Evolutionary conservation across 805 yeast species (phyloP).

Genomic region (Phaffomyces antillensis): DNA sequence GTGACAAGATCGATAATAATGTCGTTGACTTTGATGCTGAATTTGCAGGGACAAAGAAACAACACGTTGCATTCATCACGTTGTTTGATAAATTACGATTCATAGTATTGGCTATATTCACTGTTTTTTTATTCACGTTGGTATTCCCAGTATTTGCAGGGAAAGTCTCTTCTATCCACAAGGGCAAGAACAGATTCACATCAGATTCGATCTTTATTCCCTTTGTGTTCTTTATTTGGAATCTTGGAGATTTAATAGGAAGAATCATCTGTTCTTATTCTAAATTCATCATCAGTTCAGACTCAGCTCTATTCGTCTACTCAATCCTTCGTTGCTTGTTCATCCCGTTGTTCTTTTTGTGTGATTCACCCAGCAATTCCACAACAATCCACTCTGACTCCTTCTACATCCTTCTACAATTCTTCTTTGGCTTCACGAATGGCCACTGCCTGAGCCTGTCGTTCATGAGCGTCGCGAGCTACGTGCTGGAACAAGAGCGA

Average conservation of each 20-base stretch:
- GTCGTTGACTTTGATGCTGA: constrained; percentile 15
- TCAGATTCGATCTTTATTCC: constrained; percentile 53
- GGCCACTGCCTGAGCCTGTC: constrained; percentile 80
- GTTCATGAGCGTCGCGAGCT: constrained; percentile 66
- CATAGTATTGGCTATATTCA: constrained; percentile 63
- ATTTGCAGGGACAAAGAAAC: constrained; percentile 3
- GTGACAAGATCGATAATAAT: constrained; percentile 20
- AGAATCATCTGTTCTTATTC: constrained; percentile 56
- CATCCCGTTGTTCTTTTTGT: constrained; percentile 65
- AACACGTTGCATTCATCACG: constrained; percentile 50
- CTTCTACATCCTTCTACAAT: constrained; percentile 63
- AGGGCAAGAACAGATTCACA: constrained; percentile 17
- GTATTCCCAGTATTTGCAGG: constrained; percentile 90
- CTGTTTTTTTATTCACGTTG: constrained; percentile 67
- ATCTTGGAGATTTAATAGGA: constrained; percentile 79
- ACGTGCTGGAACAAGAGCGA: constrained; percentile 57
- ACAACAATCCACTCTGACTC: constrained; percentile 45
- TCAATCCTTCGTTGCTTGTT: constrained; percentile 50
- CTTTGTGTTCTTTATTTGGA: constrained; percentile 78
- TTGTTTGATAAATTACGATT: constrained; percentile 57
- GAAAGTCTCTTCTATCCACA: constrained; percentile 45
- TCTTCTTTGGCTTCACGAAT: constrained; percentile 76
- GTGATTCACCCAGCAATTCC: constrained; percentile 37
- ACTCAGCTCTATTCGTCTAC: constrained; percentile 41
- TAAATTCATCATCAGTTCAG: constrained; percentile 34